A percentile compares a stretch with the other conserved stretches of the same genome.
These are phyloP conservation scores for Polygonum aviculare DNA, from an alignment of 148 eudicot genomes.

Conservation along the genomic window DNA sequence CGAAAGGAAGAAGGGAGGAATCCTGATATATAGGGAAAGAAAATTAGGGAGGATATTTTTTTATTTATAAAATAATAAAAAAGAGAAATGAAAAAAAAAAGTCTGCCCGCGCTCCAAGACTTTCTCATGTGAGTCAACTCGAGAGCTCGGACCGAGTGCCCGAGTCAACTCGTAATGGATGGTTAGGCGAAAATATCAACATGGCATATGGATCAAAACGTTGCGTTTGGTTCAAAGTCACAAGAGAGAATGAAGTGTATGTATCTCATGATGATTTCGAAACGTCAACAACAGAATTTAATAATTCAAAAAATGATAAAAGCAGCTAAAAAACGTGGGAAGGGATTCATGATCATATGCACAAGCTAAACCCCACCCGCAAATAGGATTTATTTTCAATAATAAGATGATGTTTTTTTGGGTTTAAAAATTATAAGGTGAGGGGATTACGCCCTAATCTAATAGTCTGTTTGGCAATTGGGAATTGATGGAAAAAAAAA, in stretches of 20 bases:
- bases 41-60: neutral
- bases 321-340: neutral
- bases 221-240: neutral
- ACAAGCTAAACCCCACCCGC: neutral
- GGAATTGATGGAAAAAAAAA: too few relatives aligned
- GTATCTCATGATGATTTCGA: neutral
- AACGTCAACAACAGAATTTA: neutral
- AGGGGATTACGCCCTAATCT: too few relatives aligned
- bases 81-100: neutral
- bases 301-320: neutral
- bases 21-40: neutral
- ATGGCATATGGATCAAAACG: too few relatives aligned
- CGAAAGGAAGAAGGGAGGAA: neutral
- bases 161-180: slow-evolving; percentile 2
- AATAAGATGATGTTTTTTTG: too few relatives aligned
- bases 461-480: too few relatives aligned
- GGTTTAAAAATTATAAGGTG: too few relatives aligned
- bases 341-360: neutral
- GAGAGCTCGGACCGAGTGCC: neutral
- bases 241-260: neutral
- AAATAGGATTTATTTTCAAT: too few relatives aligned
- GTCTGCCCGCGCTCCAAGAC: neutral
- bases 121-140: neutral
- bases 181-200: too few relatives aligned
- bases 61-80: too few relatives aligned